Conservation (phyloP, 2,329 filamentous ascomycete species). For the Mycogone perniciosa region DNA sequence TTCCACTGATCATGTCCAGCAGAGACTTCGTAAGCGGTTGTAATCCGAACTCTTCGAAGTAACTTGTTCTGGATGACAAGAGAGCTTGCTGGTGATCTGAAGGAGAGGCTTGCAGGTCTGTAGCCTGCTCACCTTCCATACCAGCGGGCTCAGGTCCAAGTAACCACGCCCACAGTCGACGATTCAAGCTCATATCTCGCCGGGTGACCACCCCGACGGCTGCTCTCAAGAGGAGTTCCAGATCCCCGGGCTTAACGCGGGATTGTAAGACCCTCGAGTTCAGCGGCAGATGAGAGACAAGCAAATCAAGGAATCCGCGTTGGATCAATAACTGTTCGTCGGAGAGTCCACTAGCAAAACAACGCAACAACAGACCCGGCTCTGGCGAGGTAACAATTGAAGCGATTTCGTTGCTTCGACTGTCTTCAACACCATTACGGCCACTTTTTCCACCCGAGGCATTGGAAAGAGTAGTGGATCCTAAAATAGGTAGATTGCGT, state of each 20-base stretch:
- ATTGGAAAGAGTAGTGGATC: slow-evolving; percentile 8
- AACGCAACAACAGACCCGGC: slow-evolving; percentile 81
- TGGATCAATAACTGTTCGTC: slow-evolving; percentile 91
- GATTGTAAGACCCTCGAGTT: slow-evolving; percentile 75
- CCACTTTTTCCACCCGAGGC: slow-evolving; percentile 8
- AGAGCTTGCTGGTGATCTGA: slow-evolving; percentile 39
- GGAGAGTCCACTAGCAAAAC: slow-evolving; percentile 80
- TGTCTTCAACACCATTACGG: slow-evolving; percentile 13
- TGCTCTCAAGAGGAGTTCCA: slow-evolving; percentile 74
- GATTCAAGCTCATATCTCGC: slow-evolving; percentile 93
- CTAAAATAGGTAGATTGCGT: slow-evolving; percentile 59
- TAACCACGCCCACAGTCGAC: slow-evolving; percentile 93
- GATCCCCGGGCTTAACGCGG: slow-evolving; percentile 64
- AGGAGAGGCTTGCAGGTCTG: slow-evolving; percentile 39
- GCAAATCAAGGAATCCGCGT: slow-evolving; percentile 83
- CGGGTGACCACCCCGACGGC: slow-evolving; percentile 82
- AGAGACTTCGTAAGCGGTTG: slow-evolving; percentile 68
- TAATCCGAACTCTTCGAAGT: slow-evolving; percentile 77
- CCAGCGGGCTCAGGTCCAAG: slow-evolving; percentile 65
- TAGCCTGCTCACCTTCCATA: slow-evolving; percentile 40
- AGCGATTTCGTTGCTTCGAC: slow-evolving; percentile 44
- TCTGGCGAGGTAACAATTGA: slow-evolving; percentile 79
- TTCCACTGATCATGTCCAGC: slow-evolving; percentile 62
- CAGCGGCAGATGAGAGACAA: slow-evolving; percentile 84
- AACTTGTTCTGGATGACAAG: slow-evolving; percentile 59